These are phyloP conservation scores for Kwoniella sp. DNA, from an alignment of 768 basidiomycete genomes.

Conservation along the genomic window DNA sequence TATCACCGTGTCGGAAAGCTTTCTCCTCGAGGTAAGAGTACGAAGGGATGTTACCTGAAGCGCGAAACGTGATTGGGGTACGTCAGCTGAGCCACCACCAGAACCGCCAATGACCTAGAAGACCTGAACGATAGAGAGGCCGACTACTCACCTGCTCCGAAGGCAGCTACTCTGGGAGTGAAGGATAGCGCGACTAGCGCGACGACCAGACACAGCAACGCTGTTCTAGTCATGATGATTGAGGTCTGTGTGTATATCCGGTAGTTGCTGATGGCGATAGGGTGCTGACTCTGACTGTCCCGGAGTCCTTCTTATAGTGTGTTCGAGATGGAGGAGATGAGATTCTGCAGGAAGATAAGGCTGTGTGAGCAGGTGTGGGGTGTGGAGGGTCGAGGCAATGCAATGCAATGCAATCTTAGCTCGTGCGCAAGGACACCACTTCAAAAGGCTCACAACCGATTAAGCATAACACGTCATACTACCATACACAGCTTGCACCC, in stretches of 20 bases:
- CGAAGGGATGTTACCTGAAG: slow-evolving; percentile 82
- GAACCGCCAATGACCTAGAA: too few relatives aligned
- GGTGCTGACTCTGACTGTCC: background rate
- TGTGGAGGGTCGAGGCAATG: background rate
- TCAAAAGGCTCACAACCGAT: background rate
- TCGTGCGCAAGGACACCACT: too few relatives aligned
- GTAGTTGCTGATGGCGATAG: slow-evolving; percentile 19
- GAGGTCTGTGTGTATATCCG: background rate
- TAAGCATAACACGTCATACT: slow-evolving; percentile 1
- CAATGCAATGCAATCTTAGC: background rate
- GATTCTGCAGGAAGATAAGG: background rate
- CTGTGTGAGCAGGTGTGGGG: background rate
- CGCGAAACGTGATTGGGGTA: slow-evolving; percentile 44
- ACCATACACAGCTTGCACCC: background rate
- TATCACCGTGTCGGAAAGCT: slow-evolving; percentile 86
- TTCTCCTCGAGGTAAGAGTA: slow-evolving; percentile 81
- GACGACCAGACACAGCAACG: slow-evolving; percentile 32
- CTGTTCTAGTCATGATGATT: slow-evolving; percentile 30
- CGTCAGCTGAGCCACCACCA: slow-evolving; percentile 5
- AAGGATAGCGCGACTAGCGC: slow-evolving; percentile 46
- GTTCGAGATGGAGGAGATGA: background rate
- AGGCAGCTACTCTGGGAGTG: slow-evolving; percentile 47
- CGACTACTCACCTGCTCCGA: slow-evolving; percentile 45
- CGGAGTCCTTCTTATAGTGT: background rate
- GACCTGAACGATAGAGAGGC: background rate